These are phyloP conservation scores for Cicer judaicum DNA, from an alignment of 306 rosid species.

Conservation along the genomic window DNA sequence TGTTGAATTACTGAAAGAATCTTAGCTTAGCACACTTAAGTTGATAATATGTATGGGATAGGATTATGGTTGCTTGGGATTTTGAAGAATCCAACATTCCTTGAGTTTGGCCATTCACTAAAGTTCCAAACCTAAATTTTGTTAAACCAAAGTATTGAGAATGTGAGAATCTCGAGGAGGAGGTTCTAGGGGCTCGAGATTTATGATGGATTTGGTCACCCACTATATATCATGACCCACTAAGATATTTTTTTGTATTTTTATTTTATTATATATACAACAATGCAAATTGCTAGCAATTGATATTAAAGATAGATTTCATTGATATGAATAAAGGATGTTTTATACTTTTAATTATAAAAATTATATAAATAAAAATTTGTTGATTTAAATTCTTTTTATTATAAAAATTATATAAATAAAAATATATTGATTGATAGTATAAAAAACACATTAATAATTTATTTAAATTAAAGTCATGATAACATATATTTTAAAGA, in stretches of 20 bases:
- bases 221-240: constrained; percentile 49
- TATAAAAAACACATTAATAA: no score
- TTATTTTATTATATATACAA: neutral
- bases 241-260: constrained; percentile 44
- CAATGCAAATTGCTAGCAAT: neutral
- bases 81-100: constrained; percentile 80
- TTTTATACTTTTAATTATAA: no score
- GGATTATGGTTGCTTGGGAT: constrained; percentile 50
- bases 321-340: no score
- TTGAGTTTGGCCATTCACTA: constrained; percentile 74
- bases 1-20: constrained; percentile 40
- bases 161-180: constrained; percentile 81
- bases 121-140: constrained; percentile 51
- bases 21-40: constrained; percentile 25
- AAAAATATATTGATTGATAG: no score
- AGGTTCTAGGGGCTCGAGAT: constrained; percentile 53
- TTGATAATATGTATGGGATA: constrained; percentile 41
- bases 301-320: no score
- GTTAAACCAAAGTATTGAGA: constrained; percentile 53
- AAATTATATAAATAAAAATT: no score
- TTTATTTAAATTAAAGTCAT: no score
- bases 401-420: no score
- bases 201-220: constrained; percentile 79
- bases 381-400: no score
- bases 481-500: no score